These are phyloP conservation scores for Rhizopus stolonifer DNA, from an alignment of 371 early-diverging fungal species.

Conservation along the genomic window DNA sequence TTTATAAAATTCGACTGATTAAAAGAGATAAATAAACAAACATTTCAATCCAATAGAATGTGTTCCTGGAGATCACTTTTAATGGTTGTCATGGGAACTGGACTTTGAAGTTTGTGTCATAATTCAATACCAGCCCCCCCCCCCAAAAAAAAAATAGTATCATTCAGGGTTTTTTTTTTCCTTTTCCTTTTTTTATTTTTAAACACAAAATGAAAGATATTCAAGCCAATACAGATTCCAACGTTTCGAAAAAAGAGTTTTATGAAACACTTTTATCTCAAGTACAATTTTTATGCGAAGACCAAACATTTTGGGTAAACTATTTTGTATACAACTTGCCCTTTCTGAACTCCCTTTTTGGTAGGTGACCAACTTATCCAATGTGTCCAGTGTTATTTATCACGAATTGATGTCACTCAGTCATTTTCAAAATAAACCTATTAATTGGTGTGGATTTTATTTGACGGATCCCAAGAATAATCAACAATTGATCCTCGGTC, in stretches of 20 bases:
- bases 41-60: too few species aligned
- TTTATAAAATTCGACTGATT: not conserved
- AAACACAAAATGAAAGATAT: constrained; percentile 31
- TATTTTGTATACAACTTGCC: not conserved
- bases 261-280: constrained; percentile 53
- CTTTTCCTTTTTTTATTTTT: not conserved
- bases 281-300: constrained; percentile 48
- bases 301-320: constrained; percentile 59
- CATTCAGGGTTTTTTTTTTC: not conserved
- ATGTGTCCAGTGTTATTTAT: constrained; percentile 80
- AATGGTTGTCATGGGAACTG: too few species aligned
- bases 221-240: constrained; percentile 33
- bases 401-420: constrained; percentile 60
- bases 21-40: too few species aligned
- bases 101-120: too few species aligned
- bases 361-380: constrained; percentile 76
- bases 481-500: constrained; percentile 71
- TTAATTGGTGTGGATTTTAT: constrained; percentile 94
- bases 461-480: constrained; percentile 54
- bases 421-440: constrained; percentile 68
- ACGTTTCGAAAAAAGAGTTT: constrained; percentile 50
- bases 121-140: too few species aligned
- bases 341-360: not conserved
- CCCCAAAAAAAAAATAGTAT: not conserved
- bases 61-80: too few species aligned